These are phyloP conservation scores for Candida tallmaniae DNA, from an alignment of 805 yeast species.

Conservation along the genomic window DNA sequence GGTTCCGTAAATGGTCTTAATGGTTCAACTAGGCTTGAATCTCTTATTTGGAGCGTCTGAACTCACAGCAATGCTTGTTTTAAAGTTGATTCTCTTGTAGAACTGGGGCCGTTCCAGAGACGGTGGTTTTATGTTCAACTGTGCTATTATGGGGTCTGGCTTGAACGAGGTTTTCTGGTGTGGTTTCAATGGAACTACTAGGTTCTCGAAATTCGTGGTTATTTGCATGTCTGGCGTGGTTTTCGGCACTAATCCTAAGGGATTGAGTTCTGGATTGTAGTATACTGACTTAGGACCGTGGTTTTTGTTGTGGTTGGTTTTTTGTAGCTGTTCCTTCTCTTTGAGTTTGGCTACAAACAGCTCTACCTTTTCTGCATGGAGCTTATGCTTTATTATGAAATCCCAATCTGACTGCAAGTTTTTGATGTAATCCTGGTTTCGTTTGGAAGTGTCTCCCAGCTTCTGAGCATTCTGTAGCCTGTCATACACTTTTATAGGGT, in stretches of 20 bases:
- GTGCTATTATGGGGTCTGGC: conserved; percentile 25
- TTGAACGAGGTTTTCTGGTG: conserved; percentile 12
- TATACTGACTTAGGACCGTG: conserved; percentile 50
- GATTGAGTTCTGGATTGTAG: conserved; percentile 65
- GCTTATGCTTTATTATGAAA: conserved; percentile 28
- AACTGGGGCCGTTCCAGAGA: conserved; percentile 41
- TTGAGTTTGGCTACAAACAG: conserved; percentile 19
- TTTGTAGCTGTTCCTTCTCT: conserved; percentile 14
- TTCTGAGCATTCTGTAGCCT: conserved; percentile 28
- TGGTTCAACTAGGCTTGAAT: conserved; percentile 1
- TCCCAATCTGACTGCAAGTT: conserved; percentile 37
- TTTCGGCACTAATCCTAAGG: conserved; percentile 51
- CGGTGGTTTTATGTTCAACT: conserved; percentile 34
- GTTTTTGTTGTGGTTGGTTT: conserved; percentile 19
- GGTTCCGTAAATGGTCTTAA: neutral
- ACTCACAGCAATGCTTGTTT: neutral
- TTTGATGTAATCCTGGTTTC: conserved; percentile 18
- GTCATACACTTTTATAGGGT: conserved; percentile 31
- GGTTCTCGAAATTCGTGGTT: conserved; percentile 16
- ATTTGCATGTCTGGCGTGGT: conserved; percentile 11
- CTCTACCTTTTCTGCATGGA: conserved; percentile 27
- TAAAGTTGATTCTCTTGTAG: conserved; percentile 35
- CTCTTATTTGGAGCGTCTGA: neutral
- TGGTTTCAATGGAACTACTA: conserved; percentile 27
- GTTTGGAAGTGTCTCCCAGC: conserved; percentile 11